Conservation (phyloP, 768 basidiomycete genomes). For the Amanita thiersii region DNA sequence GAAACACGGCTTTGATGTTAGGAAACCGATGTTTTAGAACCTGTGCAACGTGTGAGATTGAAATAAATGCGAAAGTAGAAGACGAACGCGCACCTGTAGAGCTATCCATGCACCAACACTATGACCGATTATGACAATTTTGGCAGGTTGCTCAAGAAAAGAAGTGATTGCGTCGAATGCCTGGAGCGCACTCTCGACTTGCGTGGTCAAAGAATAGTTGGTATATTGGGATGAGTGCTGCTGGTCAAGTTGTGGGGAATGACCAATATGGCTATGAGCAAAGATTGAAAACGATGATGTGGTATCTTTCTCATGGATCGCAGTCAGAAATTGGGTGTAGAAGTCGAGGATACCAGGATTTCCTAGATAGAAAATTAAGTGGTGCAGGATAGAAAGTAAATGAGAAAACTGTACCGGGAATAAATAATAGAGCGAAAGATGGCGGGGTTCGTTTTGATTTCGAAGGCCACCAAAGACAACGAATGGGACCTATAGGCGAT, state of each 20-base stretch:
- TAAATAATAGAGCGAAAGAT: constrained; percentile 34
- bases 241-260: constrained; percentile 35
- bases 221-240: constrained; percentile 14
- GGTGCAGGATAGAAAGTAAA: background rate
- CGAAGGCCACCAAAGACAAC: constrained; percentile 47
- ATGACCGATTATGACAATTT: constrained; percentile 50
- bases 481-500: constrained; percentile 29
- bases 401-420: constrained; percentile 29
- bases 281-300: constrained; percentile 41
- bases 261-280: constrained; percentile 57
- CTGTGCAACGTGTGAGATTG: constrained; percentile 20
- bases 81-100: constrained; percentile 35
- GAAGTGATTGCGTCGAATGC: constrained; percentile 36
- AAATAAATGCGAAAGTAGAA: constrained; percentile 1
- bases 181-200: constrained; percentile 48
- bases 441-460: constrained; percentile 16
- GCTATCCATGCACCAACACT: constrained; percentile 70
- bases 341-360: constrained; percentile 59
- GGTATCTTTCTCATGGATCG: constrained; percentile 31
- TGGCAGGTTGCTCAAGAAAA: constrained; percentile 23
- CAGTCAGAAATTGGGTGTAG: constrained; percentile 56
- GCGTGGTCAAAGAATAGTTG: constrained; percentile 31
- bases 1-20: constrained; percentile 34
- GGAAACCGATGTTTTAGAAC: constrained; percentile 38
- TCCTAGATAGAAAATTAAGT: constrained; percentile 22